Evolutionary conservation across 192 early-diverging fungal species (phyloP).

Genomic region (Podila epicladia): DNA sequence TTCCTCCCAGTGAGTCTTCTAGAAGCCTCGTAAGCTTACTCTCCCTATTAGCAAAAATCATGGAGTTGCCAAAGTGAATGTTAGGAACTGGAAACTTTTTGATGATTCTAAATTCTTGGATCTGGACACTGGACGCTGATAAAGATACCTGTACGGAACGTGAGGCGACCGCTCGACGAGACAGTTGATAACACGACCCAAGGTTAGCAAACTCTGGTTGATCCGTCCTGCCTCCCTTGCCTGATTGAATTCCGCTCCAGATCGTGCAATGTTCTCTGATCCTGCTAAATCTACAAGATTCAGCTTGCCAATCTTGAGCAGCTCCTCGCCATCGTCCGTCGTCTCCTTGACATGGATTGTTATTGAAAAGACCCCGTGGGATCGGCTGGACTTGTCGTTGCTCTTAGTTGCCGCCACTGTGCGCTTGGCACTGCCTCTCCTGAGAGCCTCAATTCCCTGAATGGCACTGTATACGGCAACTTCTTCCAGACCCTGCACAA

Average conservation of each 20-base stretch:
- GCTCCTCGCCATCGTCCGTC: slow-evolving; percentile 81
- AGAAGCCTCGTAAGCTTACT: slow-evolving; percentile 92
- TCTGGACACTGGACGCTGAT: neutral
- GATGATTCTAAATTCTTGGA: neutral
- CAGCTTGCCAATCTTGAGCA: slow-evolving; percentile 93
- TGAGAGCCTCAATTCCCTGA: slow-evolving; percentile 80
- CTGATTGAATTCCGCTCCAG: slow-evolving; percentile 84
- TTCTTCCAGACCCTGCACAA: slow-evolving; percentile 87
- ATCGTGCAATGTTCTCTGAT: slow-evolving; percentile 91
- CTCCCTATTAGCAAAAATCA: slow-evolving; percentile 50
- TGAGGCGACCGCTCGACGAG: slow-evolving; percentile 67
- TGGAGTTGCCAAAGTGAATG: neutral
- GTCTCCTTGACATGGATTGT: slow-evolving; percentile 91
- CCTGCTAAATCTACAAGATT: slow-evolving; percentile 98
- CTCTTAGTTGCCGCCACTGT: slow-evolving; percentile 87
- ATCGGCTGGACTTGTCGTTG: slow-evolving; percentile 93
- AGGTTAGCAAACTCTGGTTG: slow-evolving; percentile 81
- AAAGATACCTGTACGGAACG: slow-evolving; percentile 71
- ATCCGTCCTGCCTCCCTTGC: slow-evolving; percentile 92
- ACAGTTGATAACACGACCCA: slow-evolving; percentile 78
- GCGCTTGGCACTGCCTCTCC: slow-evolving; percentile 77
- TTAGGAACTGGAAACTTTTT: neutral
- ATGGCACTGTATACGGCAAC: slow-evolving; percentile 73
- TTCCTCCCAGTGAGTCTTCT: slow-evolving; percentile 90
- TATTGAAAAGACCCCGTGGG: slow-evolving; percentile 93